Conservation (phyloP, 1,284 basidiomycete species). For the Sanguinoderma infundibulare region DNA sequence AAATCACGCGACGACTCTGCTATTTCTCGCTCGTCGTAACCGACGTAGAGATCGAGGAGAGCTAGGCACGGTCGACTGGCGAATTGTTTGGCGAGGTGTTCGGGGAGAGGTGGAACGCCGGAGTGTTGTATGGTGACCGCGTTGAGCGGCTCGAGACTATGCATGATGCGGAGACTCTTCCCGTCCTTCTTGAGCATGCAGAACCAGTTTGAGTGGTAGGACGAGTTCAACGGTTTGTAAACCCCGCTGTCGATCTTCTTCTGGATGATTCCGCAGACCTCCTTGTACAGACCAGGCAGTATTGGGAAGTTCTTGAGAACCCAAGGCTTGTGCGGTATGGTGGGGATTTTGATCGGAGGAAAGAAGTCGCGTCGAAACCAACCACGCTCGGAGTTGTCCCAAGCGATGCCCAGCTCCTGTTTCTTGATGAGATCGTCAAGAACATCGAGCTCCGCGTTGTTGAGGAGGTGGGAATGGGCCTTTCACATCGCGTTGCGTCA, state of each 20-base stretch:
- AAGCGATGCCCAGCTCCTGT: slow-evolving; percentile 39
- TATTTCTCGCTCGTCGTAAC: slow-evolving; percentile 27
- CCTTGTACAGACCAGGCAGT: slow-evolving; percentile 39
- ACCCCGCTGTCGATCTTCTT: slow-evolving; percentile 38
- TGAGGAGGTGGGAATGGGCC: slow-evolving; percentile 37
- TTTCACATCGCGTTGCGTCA: slow-evolving; percentile 31
- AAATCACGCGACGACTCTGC: slow-evolving; percentile 33
- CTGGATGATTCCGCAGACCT: slow-evolving; percentile 38
- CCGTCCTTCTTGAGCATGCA: slow-evolving; percentile 44
- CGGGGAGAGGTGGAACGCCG: slow-evolving; percentile 29
- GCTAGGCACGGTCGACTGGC: slow-evolving; percentile 26
- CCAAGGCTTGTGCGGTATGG: slow-evolving; percentile 42
- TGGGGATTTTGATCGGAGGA: slow-evolving; percentile 37
- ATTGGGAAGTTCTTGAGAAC: slow-evolving; percentile 42
- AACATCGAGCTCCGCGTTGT: slow-evolving; percentile 34
- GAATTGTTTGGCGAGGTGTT: slow-evolving; percentile 36
- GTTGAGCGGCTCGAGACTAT: slow-evolving; percentile 40
- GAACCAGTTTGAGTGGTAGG: slow-evolving; percentile 45
- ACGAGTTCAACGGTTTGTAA: slow-evolving; percentile 41
- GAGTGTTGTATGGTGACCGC: slow-evolving; percentile 38
- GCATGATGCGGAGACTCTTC: slow-evolving; percentile 38
- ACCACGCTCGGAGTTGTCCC: slow-evolving; percentile 39
- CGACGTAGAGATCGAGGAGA: slow-evolving; percentile 33
- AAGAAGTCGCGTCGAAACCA: slow-evolving; percentile 41
- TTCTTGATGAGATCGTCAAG: slow-evolving; percentile 36